These are phyloP conservation scores for Auriscalpium vulgare DNA, from an alignment of 768 basidiomycete genomes.

Conservation along the genomic window DNA sequence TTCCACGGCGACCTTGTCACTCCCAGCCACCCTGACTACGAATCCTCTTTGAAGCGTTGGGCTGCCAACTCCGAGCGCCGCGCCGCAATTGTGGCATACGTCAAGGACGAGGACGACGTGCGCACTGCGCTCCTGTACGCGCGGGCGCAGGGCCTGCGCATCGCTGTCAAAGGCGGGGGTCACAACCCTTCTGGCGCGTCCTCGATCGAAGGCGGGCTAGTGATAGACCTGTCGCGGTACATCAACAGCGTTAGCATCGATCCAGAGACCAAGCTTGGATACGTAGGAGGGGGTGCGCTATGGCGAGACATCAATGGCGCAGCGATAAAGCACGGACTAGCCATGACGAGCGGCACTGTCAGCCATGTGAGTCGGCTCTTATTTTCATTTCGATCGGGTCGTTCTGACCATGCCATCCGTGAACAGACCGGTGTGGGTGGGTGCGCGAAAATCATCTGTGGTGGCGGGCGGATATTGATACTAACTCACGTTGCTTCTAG, in stretches of 20 bases:
- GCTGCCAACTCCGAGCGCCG: constrained; percentile 29
- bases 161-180: constrained; percentile 40
- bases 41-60: constrained; percentile 33
- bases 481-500: constrained; percentile 16
- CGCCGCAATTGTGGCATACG: constrained; percentile 35
- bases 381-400: not conserved
- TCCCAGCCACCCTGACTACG: constrained; percentile 28
- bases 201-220: constrained; percentile 36
- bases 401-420: not conserved
- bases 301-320: constrained; percentile 38
- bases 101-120: constrained; percentile 34
- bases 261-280: constrained; percentile 26
- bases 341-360: constrained; percentile 38
- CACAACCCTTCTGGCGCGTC: constrained; percentile 37
- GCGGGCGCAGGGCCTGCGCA: constrained; percentile 23
- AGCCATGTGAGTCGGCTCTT: constrained; percentile 32
- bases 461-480: not conserved
- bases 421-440: constrained; percentile 41
- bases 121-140: constrained; percentile 28
- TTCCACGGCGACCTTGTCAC: constrained; percentile 33
- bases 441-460: constrained; percentile 21
- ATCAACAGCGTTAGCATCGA: constrained; percentile 31
- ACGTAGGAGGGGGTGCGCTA: constrained; percentile 37
- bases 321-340: constrained; percentile 35
- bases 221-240: constrained; percentile 39